A percentile compares a stretch with the other conserved stretches of the same genome.
Evolutionary conservation across 805 yeast species (phyloP).

Genomic region (Zygoascus bituminiphila): DNA sequence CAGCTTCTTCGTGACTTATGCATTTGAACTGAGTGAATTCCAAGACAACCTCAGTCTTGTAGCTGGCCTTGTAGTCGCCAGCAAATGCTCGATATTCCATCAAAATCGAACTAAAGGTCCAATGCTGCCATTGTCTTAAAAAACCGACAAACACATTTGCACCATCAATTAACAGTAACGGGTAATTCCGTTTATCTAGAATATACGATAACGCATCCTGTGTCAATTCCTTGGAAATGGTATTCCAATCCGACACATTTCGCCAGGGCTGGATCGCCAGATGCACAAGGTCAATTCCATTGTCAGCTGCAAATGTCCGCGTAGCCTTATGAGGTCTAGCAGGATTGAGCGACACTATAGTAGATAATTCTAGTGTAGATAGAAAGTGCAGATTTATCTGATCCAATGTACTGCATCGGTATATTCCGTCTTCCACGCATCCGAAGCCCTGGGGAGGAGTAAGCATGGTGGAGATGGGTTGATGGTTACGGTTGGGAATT

Average conservation of each 20-base stretch:
- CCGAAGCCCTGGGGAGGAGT: conserved; percentile 93
- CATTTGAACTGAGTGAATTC: conserved; percentile 60
- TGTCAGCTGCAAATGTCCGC: conserved; percentile 50
- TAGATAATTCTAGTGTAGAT: conserved; percentile 58
- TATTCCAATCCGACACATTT: conserved; percentile 56
- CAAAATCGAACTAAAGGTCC: conserved; percentile 79
- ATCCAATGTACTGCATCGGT: conserved; percentile 73
- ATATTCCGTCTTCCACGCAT: conserved; percentile 78
- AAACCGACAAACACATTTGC: conserved; percentile 75
- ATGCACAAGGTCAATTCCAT: conserved; percentile 28
- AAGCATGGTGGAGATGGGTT: conserved; percentile 41
- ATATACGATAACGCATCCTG: conserved; percentile 57
- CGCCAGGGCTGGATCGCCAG: conserved; percentile 33
- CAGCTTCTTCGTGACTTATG: conserved; percentile 47
- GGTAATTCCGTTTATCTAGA: conserved; percentile 54
- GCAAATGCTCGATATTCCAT: conserved; percentile 77
- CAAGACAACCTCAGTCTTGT: conserved; percentile 71
- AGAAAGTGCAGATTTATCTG: conserved; percentile 64
- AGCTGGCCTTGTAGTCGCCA: conserved; percentile 57
- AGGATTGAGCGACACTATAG: conserved; percentile 70
- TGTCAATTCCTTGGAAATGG: conserved; percentile 57
- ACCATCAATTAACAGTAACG: conserved; percentile 68
- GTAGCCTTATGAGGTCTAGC: conserved; percentile 75
- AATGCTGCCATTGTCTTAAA: conserved; percentile 72
- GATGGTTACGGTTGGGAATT: neutral